Evolutionary conservation across 1,139 yeast species (phyloP), one percentile per base, ranked within the genome.

Genomic region (Candida buenavistaensis): DNA sequence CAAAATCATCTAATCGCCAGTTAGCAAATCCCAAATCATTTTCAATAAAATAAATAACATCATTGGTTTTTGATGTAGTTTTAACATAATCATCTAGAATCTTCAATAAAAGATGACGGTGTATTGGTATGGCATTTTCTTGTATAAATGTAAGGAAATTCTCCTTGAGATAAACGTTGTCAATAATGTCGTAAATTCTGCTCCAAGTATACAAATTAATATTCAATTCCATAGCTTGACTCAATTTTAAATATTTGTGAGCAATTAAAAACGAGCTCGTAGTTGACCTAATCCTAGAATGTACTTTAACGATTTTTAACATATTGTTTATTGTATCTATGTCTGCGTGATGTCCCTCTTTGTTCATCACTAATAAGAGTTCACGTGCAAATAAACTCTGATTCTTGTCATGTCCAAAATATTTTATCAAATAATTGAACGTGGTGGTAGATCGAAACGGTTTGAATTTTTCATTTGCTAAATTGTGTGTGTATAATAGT

Each of bases 331-430:
- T 64, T 32, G 75, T 70, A 26, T 64, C 69, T 16, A 62, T 54
- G 40, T 68, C 62, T 9, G 70, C 68, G n/a, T 41, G 40, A 36
- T 66, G 68, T 3, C 72, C 72, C 36, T 70, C 75, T 37, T 62
- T 56, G 25, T 60, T 56, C 75, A 70, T 68, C 25, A 65, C 70
- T 25, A 70, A 46, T 9, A 69, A 47, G 12, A 70, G 41, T 39
- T 66, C 69, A 20, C 74, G 44, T 3, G 75, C 71, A 50, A 70
- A 69, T 16, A 65, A 52, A 33, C 64, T 64, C 47, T 70, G 75
- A 44, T 67, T 59, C 44, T 70, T 68, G 36, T 56, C 62, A 39
- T 41, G 56, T 4, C 75, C 77, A 48, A 68, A 71, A 46, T 54
- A 71, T 32, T 66, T 56, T 36, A 71, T 69, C 23, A 71, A 52